Percentiles rank a stretch among this genome's conserved stretches.
phyloP scores from a whole-genome alignment of 371 early-diverging fungal genomes.

The Cokeromyces recurvatus region DNA sequence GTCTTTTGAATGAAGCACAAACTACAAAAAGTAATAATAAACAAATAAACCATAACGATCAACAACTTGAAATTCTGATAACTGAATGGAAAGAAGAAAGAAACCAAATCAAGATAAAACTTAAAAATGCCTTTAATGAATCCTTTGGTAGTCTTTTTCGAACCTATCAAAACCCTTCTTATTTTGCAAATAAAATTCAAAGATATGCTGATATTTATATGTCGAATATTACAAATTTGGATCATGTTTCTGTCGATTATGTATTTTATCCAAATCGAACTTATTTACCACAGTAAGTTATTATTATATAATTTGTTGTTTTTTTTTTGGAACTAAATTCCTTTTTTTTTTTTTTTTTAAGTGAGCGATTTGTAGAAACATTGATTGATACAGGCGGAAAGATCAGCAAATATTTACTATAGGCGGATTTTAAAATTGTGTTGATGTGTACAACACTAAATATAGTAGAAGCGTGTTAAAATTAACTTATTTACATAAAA shows the following conservation, averaged over 20 bases:
- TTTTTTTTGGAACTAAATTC: no score
- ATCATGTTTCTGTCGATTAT: slow-evolving; percentile 52
- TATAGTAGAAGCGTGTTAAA: no score
- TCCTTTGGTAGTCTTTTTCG: slow-evolving; percentile 68
- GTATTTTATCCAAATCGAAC: slow-evolving; percentile 61
- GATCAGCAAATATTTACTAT: no score
- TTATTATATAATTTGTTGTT: neutral
- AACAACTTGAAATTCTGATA: slow-evolving; percentile 35
- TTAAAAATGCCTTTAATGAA: slow-evolving; percentile 51
- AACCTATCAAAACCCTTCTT: slow-evolving; percentile 60
- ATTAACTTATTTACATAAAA: no score
- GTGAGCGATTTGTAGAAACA: slow-evolving; percentile 42
- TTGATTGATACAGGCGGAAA: slow-evolving; percentile 34
- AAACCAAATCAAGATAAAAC: slow-evolving; percentile 31
- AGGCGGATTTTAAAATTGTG: no score
- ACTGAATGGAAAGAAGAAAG: slow-evolving; percentile 51
- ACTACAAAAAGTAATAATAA: slow-evolving; percentile 24
- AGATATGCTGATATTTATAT: slow-evolving; percentile 54
- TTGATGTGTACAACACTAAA: no score
- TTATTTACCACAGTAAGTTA: slow-evolving; percentile 58
- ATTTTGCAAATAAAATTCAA: slow-evolving; percentile 62
- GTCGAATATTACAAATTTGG: slow-evolving; percentile 54
- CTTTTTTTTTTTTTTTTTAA: no score
- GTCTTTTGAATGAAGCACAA: slow-evolving; percentile 55
- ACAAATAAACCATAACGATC: slow-evolving; percentile 18